Base-by-base conservation (phyloP, 73 alveolate genomes). In the Strombidium stylifer region DNA sequence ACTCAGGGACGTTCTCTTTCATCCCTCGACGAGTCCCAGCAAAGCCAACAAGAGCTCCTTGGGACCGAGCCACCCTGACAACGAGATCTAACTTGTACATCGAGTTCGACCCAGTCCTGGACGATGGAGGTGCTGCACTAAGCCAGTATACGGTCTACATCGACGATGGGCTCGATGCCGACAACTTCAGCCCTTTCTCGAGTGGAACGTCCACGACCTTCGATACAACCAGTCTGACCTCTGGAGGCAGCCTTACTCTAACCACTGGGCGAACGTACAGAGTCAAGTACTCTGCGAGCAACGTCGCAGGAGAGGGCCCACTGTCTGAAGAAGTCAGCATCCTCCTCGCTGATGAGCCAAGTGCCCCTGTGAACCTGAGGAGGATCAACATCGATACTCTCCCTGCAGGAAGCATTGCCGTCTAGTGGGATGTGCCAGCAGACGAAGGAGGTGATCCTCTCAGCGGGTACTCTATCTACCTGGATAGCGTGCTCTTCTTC, bases 301-400 rank as follows among this genome's bases (percentile, higher is more conserved):
- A 86, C 64, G 74, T 82, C 10, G 90, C 86, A 14, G 96, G 92
- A 21, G 96, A 81, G 61, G 89, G 90, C 0, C 85, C 84, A 10
- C 60, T 70, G 0, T 81, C 92, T 30, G 96, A 81, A 44, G 87
- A 82, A 21, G 84, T 82, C 35, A 75, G 88, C 24, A 64, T 86
- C n/a, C 51, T 82, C 18, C 57, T 86, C 28, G 89, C 96, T 10
- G 88, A 69, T 28, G 82, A 56, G 2, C 92, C 92, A 0, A 54
- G 87, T 2, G 80, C 80, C 2, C 92, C 92, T 1, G 47, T 70
- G 71, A 81, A 18, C 46, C 68, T 79, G 34, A 16, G 14, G 14
- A 28, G 90, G 28, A 67, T 69, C 1, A 84, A 81, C 2, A 41
- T 36, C 8, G 34, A 82, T 14, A 60, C 64, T 21, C 66, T 82